Evolutionary conservation across 441 rosid genomes (phyloP).

Genomic region (Pelargonium fulgidum): DNA sequence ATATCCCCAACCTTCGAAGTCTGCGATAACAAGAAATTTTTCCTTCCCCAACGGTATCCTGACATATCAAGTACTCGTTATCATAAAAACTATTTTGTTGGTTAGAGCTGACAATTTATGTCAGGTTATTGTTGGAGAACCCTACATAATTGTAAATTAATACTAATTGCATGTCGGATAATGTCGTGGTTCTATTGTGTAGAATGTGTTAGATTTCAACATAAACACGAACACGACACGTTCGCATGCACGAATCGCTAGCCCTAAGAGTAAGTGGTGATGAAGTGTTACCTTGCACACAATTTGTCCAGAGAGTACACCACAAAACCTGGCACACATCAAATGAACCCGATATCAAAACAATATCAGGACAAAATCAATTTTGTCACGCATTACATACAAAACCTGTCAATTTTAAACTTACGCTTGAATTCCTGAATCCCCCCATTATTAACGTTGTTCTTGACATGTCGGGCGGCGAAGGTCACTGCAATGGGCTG

Average conservation of each 20-base stretch:
- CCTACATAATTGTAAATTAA: too few relatives aligned
- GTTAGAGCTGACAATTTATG: too few relatives aligned
- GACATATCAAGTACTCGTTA: constrained; percentile 8
- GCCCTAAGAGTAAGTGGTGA: too few relatives aligned
- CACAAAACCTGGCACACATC: constrained; percentile 29
- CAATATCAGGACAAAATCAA: background rate
- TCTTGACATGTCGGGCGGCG: background rate
- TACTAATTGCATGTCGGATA: too few relatives aligned
- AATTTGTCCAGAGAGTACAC: constrained; percentile 31
- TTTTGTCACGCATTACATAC: background rate
- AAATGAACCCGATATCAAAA: too few relatives aligned
- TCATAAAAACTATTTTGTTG: background rate
- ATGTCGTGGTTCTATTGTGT: too few relatives aligned
- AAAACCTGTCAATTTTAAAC: background rate
- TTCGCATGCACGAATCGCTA: background rate
- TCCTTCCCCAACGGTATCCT: constrained; percentile 39
- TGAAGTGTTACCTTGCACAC: constrained; percentile 33
- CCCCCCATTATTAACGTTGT: background rate
- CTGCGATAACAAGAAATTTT: constrained; percentile 37
- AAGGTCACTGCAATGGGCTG: background rate
- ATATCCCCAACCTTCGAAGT: constrained; percentile 47
- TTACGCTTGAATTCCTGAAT: background rate
- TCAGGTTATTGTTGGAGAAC: too few relatives aligned
- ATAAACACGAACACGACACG: too few relatives aligned
- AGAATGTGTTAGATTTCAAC: too few relatives aligned